phyloP scores from a whole-genome alignment of 768 basidiomycete species.

The Pulveroboletus ravenelii region DNA sequence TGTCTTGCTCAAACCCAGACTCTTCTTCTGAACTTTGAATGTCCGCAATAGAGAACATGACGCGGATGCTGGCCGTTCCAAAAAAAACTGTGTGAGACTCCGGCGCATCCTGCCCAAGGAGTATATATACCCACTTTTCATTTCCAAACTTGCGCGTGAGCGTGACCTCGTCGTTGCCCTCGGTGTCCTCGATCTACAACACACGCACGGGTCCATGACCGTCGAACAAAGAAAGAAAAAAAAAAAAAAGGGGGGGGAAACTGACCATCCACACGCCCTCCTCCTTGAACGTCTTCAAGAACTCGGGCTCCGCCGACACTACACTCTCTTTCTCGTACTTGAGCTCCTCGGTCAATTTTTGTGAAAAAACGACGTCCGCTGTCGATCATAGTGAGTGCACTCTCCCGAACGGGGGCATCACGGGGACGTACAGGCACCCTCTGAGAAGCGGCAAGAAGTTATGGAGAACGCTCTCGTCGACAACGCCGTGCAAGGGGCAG shows the following conservation, averaged over 20 bases:
- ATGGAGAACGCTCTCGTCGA: conserved; percentile 39
- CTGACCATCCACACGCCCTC: conserved; percentile 75
- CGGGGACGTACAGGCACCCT: conserved; percentile 39
- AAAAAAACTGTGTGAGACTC: background rate
- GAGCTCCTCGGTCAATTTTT: conserved; percentile 78
- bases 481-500: conserved; percentile 13
- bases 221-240: background rate
- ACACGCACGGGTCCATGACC: background rate
- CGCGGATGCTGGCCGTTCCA: conserved; percentile 56
- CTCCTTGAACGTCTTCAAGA: conserved; percentile 67
- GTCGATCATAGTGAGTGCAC: background rate
- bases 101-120: background rate
- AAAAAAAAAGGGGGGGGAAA: no score
- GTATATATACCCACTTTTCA: conserved; percentile 61
- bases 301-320: conserved; percentile 55
- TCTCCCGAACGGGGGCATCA: no score
- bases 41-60: conserved; percentile 93
- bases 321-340: conserved; percentile 73
- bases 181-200: conserved; percentile 59
- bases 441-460: conserved; percentile 36
- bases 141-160: conserved; percentile 85
- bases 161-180: conserved; percentile 76
- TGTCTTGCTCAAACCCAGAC: conserved; percentile 36
- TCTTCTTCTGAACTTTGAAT: conserved; percentile 51
- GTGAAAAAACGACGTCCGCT: conserved; percentile 73